Base-by-base conservation (phyloP, 179 eudicot species). In the Spergularia azorica region DNA sequence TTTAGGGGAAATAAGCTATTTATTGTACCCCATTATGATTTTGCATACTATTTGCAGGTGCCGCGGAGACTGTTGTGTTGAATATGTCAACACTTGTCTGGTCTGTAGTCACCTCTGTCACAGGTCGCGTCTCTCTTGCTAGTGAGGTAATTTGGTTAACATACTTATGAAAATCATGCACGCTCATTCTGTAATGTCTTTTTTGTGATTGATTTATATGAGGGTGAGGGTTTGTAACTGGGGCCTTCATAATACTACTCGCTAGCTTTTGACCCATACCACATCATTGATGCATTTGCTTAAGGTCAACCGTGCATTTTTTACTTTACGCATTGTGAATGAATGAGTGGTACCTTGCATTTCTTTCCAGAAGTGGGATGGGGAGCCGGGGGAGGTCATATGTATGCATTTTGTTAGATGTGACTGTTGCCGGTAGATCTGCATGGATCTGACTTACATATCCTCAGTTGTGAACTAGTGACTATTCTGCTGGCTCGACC, bases 1-100 rank as follows among this genome's bases (percentile, higher is more conserved):
- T 36, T 41, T 26, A 0, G 15, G 18, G 46, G 65, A 72, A 46
- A 16, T 16, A 46, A 9, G 11, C 43, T 32, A 6, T 64, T 3
- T 16, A 43, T 66, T 55, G 55, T 50, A 57, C 69, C 63, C 38
- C 6, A 70, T 55, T 63, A 51, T 15, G 62, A 76, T 46, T 64
- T 54, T 75, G 52, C 46, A 68, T 74, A 3, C 62, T 13, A 73
- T 43, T 79, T 87, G 80, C 97, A 96, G 99, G 99, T 78, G 99
- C 88, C 75, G 85, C 94, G 15, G 94, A 94, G 81, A 96, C 99
- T 69, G 86, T 92, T 80, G 98, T 89, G 78, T 95, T 96, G 70
- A 94, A 94, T 87, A 96, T 96, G 98, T 89, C 97, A 48, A 96
- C 98, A 16, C 87, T 96, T 78, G 81, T 82, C 65, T 96, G 99